These are phyloP conservation scores for Scleromitrula shiraiana DNA, from an alignment of 2,329 filamentous ascomycete species.

Conservation along the genomic window DNA sequence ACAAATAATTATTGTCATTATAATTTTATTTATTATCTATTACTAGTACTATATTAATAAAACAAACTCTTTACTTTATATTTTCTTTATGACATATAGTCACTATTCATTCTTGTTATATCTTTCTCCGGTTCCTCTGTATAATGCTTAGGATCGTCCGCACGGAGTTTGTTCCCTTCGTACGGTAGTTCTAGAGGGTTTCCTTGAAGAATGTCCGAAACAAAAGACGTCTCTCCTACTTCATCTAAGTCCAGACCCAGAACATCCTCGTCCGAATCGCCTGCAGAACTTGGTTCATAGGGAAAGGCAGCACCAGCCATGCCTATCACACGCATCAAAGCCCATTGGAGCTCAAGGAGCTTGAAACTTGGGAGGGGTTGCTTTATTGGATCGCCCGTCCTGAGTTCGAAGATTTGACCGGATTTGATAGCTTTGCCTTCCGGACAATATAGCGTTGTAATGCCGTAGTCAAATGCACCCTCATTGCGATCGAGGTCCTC, in stretches of 20 bases:
- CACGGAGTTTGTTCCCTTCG: neutral
- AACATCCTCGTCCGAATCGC: constrained; percentile 6
- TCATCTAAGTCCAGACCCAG: constrained; percentile 4
- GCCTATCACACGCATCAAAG: neutral
- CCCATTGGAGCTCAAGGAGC: constrained; percentile 11
- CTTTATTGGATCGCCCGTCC: constrained; percentile 9
- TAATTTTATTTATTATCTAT: too few relatives aligned
- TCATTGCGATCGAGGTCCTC: constrained; percentile 7
- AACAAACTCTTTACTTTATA: too few relatives aligned
- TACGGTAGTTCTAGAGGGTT: neutral
- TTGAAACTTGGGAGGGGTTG: constrained; percentile 9
- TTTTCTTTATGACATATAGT: too few relatives aligned
- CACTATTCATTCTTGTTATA: neutral
- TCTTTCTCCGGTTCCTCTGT: constrained; percentile 2
- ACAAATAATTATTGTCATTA: too few relatives aligned
- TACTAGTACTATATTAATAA: too few relatives aligned
- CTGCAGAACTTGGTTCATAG: constrained; percentile 1
- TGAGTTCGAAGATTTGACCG: constrained; percentile 11
- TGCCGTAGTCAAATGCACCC: constrained; percentile 1
- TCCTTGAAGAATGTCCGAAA: neutral
- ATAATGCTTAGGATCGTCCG: neutral
- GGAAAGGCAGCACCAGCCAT: constrained; percentile 4
- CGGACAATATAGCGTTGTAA: constrained; percentile 29
- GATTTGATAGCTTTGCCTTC: constrained; percentile 13
- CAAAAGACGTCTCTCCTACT: neutral